Evolutionary conservation across 805 yeast species (phyloP).

Genomic region (Candida schatavii): DNA sequence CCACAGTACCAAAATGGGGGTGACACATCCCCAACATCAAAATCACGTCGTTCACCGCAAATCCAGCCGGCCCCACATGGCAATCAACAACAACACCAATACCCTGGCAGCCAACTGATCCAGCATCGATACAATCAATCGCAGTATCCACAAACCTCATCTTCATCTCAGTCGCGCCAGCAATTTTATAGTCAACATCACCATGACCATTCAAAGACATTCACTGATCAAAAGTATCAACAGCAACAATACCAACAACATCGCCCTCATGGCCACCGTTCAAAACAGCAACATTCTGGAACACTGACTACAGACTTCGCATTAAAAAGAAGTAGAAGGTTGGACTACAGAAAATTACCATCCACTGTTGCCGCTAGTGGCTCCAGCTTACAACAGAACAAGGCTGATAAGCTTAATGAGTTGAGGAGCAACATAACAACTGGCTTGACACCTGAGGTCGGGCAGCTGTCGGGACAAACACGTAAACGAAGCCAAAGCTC

Average conservation of each 20-base stretch:
- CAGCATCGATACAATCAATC: not conserved
- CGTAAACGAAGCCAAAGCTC: constrained; percentile 2
- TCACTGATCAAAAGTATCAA: constrained; percentile 1
- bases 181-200: not conserved
- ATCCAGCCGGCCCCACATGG: not conserved
- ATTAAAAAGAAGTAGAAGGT: constrained; percentile 37
- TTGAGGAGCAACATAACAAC: constrained; percentile 16
- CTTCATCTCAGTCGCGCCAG: not conserved
- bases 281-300: constrained; percentile 5
- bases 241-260: constrained; percentile 2
- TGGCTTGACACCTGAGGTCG: constrained; percentile 9
- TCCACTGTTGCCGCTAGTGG: constrained; percentile 14
- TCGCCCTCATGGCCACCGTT: constrained; percentile 2
- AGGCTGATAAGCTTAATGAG: constrained; percentile 20
- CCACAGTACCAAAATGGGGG: not conserved
- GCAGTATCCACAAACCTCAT: not conserved
- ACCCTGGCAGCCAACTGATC: not conserved
- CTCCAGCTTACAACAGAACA: constrained; percentile 21
- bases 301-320: constrained; percentile 18
- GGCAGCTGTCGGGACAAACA: constrained; percentile 14
- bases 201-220: not conserved
- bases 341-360: constrained; percentile 35
- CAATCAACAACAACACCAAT: not conserved
- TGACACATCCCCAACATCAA: not conserved
- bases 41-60: not conserved